Percentiles rank a stretch among this genome's conserved stretches.
Conservation (phyloP, 169 alveolate genomes). For the Eimeria falciformis region DNA sequence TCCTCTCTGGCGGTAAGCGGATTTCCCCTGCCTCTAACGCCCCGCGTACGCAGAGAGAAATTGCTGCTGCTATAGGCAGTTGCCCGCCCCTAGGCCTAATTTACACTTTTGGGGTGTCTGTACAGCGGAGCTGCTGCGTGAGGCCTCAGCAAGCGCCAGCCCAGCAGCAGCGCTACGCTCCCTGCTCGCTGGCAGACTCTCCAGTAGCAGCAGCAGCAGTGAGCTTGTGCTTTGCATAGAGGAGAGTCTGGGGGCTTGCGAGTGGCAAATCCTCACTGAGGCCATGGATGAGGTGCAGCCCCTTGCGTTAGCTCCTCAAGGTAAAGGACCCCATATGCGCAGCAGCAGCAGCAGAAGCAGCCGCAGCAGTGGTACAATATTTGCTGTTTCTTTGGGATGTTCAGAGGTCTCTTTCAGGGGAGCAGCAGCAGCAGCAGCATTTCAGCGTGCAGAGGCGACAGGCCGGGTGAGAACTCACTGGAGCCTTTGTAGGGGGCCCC, state of each 20-base stretch:
- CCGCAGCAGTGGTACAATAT: neutral
- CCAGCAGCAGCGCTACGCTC: conserved; percentile 15
- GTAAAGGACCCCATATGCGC: neutral
- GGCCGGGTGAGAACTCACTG: conserved; percentile 41
- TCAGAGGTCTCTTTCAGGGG: conserved; percentile 13
- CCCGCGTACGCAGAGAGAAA: neutral
- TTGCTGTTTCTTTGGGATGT: neutral
- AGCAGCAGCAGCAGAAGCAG: conserved; percentile 1
- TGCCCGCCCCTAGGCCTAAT: no score
- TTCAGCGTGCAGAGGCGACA: conserved; percentile 19
- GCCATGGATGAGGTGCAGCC: conserved; percentile 65
- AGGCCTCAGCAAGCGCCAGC: conserved; percentile 15
- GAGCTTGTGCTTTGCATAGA: neutral
- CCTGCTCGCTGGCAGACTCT: no score
- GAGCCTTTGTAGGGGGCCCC: no score
- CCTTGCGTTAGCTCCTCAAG: conserved; percentile 21
- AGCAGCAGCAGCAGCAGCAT: conserved; percentile 37
- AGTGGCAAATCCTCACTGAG: conserved; percentile 18
- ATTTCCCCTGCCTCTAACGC: neutral
- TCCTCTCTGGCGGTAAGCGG: conserved; percentile 29
- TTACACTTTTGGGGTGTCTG: conserved; percentile 1
- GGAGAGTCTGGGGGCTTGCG: neutral
- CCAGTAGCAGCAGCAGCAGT: conserved; percentile 16
- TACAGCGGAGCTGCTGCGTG: conserved; percentile 58
- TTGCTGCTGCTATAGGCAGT: neutral